Evolutionary conservation across 2,329 filamentous ascomycete species (phyloP).

Genomic region (Exophiala phaeomuriformis): DNA sequence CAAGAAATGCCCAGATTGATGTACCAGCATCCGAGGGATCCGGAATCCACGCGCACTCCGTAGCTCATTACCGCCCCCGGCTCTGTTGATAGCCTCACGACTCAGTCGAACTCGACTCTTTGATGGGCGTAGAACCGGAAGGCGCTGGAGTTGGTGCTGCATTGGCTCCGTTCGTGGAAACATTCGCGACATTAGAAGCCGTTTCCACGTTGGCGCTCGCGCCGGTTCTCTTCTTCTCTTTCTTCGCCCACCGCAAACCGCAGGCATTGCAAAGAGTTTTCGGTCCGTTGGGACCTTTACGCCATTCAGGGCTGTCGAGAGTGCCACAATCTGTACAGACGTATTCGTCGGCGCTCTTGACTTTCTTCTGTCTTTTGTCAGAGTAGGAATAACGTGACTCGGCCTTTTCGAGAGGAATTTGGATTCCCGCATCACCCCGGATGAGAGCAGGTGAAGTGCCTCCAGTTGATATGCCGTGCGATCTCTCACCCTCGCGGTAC

Average conservation of each 20-base stretch:
- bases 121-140: neutral
- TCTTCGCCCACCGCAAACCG: constrained; percentile 64
- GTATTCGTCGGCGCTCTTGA: constrained; percentile 77
- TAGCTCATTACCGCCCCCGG: neutral
- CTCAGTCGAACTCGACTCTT: constrained; percentile 4
- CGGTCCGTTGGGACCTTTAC: constrained; percentile 84
- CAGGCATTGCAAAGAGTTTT: constrained; percentile 96
- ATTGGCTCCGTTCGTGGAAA: neutral
- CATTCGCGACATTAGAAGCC: neutral
- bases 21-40: too few species aligned
- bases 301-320: constrained; percentile 89
- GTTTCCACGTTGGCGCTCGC: constrained; percentile 1
- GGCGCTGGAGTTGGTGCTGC: neutral
- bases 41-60: too few species aligned
- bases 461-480: constrained; percentile 79
- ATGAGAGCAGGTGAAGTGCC: constrained; percentile 73
- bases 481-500: constrained; percentile 83
- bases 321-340: constrained; percentile 95
- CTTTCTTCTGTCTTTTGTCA: constrained; percentile 72
- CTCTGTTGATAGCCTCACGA: neutral
- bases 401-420: constrained; percentile 66
- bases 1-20: too few species aligned
- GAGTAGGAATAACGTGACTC: constrained; percentile 47
- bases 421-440: constrained; percentile 77
- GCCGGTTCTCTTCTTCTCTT: constrained; percentile 62